Conservation (phyloP, 2,329 filamentous ascomycete species). For the Ophiostoma fasciatum region DNA sequence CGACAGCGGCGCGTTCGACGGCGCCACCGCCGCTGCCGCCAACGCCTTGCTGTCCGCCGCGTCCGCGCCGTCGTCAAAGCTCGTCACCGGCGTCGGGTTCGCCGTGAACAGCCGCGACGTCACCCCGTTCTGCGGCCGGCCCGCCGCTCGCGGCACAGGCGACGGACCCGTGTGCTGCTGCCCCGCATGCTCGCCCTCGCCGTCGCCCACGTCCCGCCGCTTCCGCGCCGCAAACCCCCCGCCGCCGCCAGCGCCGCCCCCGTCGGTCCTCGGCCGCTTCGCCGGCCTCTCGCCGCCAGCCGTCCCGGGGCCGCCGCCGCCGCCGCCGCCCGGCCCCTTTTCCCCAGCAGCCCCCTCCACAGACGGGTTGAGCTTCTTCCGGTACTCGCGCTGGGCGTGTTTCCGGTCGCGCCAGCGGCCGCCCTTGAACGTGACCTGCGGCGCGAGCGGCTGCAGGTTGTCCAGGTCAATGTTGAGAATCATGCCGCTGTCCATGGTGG, state of each 20-base stretch:
- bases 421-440: conserved; percentile 59
- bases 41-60: conserved; percentile 29
- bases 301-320: not conserved
- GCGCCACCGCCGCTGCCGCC: conserved; percentile 40
- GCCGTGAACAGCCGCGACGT: conserved; percentile 87
- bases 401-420: conserved; percentile 88
- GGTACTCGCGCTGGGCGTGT: conserved; percentile 64
- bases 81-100: conserved; percentile 62
- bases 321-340: not conserved
- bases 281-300: not conserved
- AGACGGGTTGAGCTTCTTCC: too few relatives aligned
- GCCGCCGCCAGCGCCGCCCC: too few relatives aligned
- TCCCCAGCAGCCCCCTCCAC: too few relatives aligned
- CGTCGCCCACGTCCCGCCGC: too few relatives aligned
- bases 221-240: too few relatives aligned
- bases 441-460: conserved; percentile 45
- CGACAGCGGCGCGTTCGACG: conserved; percentile 81
- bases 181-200: not conserved
- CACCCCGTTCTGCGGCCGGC: conserved; percentile 25
- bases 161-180: conserved; percentile 29
- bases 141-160: not conserved
- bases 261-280: conserved; percentile 3
- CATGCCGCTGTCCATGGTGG: conserved; percentile 91
- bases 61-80: conserved; percentile 27
- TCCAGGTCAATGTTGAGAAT: conserved; percentile 80